Evolutionary conservation across 768 basidiomycete genomes (phyloP), one percentile per base, ranked within the genome.

Genomic region (Trametes punicea): DNA sequence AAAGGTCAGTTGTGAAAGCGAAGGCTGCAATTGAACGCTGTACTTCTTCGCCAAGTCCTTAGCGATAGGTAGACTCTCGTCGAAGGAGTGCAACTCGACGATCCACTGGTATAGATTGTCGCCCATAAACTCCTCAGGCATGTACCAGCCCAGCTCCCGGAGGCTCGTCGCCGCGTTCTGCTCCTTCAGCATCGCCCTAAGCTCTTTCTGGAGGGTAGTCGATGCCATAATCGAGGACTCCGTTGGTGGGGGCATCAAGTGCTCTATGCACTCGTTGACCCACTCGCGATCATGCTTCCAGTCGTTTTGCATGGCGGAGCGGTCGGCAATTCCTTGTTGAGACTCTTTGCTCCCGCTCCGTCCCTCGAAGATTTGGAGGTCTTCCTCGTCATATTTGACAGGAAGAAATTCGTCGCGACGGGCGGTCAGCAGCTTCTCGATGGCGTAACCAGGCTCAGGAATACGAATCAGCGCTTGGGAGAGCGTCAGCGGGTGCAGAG

Each of bases 101-200:
- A 88, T 79, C 85, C 85, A 88, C 63, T 84, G 84, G 68, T 83
- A 86, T 18, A 87, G 67, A 60, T 87, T 87, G 64, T 87, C 82
- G 7, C 78, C 80, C 20, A 86, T 81, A 39, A 81, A 69, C n/a
- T 84, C 82, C 16, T 77, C 79, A 11, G 86, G 80, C 68, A 90
- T 75, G 65, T 84, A 87, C 84, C 87, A 90, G 10, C 87, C 88
- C 1, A 88, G 71, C 54, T 83, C 79, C 46, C 71, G 76, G 46
- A 81, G 66, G 42, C 78, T 71, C 10, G 74, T 72, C 18, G 73
- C 71, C 10, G 61, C 64, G 8, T 78, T 75, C 67, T 89, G 86
- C 62, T 83, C 83, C 56, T 73, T 81, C 47, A 88, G 65, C 76
- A 86, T 82, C 16, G 75, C 64, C 56, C 75, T 81, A 41, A 88